Evolutionary conservation across 352 stramenopile species (phyloP), one percentile per base, ranked within the genome.

Genomic region (Phytophthora cactorum): DNA sequence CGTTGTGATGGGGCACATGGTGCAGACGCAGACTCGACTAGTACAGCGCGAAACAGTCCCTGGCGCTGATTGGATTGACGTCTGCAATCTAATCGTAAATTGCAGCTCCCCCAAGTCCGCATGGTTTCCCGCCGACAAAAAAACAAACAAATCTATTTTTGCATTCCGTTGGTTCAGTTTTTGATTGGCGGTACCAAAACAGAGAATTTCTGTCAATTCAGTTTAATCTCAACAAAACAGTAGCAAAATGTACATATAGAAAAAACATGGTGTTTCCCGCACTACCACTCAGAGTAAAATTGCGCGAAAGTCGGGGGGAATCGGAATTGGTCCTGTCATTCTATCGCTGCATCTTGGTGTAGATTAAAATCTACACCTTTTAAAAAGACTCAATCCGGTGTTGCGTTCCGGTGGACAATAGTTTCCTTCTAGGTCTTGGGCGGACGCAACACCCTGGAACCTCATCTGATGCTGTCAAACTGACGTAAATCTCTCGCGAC

Each of bases 21-120:
- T 25, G 44, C 34, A 9, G 10, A 51, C 12, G 17, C 22, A 28
- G 10, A 36, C 44, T 62, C 43, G 51, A 64, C 39, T 59, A 52
- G 2, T 50, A 68, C 53, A 69, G 62, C 53, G 53, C 53, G 41
- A 49, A 53, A 55, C 51, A 43, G 62, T 52, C n/a, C 46, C 10
- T 43, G 8, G 11, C 9, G 3, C 34, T 69, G 62, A 69, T 69
- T 69, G 62, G 62, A 15, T 46, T 57, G 34, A 44, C 25, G 17
- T 58, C 52, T 52, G 50, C 53, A 58, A 44, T 44, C 58, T 55
- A 52, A 68, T 61, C 60, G 63, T 32, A 54, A 45, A 34, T 43
- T 56, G 27, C 17, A 3, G 4, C 7, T 66, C 39, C 34, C 25
- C 17, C 27, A 29, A 28, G 4, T 66, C 59, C 50, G 50, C 38